Conservation (phyloP, 495 filamentous ascomycete genomes). For the Tirmania nivea region DNA sequence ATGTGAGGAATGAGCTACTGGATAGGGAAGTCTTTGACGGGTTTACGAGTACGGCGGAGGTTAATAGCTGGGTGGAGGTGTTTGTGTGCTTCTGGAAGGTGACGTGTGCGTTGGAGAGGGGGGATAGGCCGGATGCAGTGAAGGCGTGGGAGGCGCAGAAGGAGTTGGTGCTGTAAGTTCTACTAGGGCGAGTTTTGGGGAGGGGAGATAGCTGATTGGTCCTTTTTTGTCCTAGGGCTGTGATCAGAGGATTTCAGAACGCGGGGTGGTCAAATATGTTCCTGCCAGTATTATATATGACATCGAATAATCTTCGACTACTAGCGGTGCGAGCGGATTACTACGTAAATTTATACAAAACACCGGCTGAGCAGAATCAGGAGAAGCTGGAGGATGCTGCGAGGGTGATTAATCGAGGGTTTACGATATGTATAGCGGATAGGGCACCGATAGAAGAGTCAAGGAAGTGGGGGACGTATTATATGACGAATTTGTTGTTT, state of each 20-base stretch:
- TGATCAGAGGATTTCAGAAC: constrained; percentile 33
- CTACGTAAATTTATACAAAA: constrained; percentile 28
- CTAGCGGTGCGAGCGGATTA: constrained; percentile 81
- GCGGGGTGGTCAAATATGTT: constrained; percentile 62
- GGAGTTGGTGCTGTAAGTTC: constrained; percentile 43
- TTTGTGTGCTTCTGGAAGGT: background rate
- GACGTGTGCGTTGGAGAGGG: background rate
- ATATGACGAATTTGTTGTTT: constrained; percentile 78
- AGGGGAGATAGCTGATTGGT: constrained; percentile 20
- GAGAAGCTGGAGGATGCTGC: constrained; percentile 76
- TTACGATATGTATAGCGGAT: constrained; percentile 68
- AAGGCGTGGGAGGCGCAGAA: constrained; percentile 72
- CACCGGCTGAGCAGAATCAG: constrained; percentile 38
- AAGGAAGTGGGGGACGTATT: constrained; percentile 91
- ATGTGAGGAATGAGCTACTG: background rate
- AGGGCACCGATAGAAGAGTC: constrained; percentile 75
- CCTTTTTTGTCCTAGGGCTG: constrained; percentile 3
- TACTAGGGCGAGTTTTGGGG: constrained; percentile 62
- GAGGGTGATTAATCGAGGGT: constrained; percentile 67
- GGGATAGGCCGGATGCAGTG: constrained; percentile 30
- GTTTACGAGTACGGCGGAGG: background rate
- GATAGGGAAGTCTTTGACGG: background rate
- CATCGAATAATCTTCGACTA: constrained; percentile 57
- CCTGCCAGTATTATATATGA: constrained; percentile 64
- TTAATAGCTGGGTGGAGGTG: background rate